Base-by-base conservation (phyloP, 805 yeast species). In the Ogataea saltuana region DNA sequence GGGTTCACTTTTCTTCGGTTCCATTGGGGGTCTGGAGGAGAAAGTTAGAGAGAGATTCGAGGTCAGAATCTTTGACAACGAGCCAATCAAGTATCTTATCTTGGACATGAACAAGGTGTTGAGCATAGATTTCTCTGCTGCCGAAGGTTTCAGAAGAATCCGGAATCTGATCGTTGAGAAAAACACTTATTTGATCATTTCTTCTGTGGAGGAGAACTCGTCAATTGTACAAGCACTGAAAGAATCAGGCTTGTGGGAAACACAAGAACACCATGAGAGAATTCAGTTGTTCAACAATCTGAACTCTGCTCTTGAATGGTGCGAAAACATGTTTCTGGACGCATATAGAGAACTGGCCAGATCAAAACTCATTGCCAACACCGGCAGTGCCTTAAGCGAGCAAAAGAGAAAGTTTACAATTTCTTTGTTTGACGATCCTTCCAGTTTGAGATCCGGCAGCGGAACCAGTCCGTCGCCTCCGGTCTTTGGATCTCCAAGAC, bases 231-330 rank as follows among this genome's bases (percentile, higher is more conserved):
- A 74, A 33, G 85, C 93, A 0, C 74, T 93, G 46, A 72, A 81
- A 50, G 95, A 89, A 42, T 95, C 93, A 12, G 96, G 96, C 1
- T 67, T 91, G 16, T 81, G 90, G 75, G 80, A 74, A 27, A 70
- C 68, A 19, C 76, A 72, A 42, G 68, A 62, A 23, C 64, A 71
- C 33, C 65, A 71, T 13, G 72, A 69, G 20, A 45, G 62, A 18
- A 77, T 80, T 46, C 81, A 81, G 53, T 71, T 90, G 33, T 91
- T 89, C 59, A 77, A 76, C 42, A 85, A 87, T 41, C 72, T 93
- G 54, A 93, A 93, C 59, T 77, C 85, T 42, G 96, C 96, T 0
- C 72, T 93, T 32, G 98, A 93, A 64, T 91, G 96, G 96, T 88
- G 97, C 69, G 99, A 93, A 63, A 91, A 93, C 65, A 83, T 84